Percentiles rank a stretch among this genome's conserved stretches.
Evolutionary conservation across 768 basidiomycete genomes (phyloP).

Genomic region (Leucosporidium creatinivorum): DNA sequence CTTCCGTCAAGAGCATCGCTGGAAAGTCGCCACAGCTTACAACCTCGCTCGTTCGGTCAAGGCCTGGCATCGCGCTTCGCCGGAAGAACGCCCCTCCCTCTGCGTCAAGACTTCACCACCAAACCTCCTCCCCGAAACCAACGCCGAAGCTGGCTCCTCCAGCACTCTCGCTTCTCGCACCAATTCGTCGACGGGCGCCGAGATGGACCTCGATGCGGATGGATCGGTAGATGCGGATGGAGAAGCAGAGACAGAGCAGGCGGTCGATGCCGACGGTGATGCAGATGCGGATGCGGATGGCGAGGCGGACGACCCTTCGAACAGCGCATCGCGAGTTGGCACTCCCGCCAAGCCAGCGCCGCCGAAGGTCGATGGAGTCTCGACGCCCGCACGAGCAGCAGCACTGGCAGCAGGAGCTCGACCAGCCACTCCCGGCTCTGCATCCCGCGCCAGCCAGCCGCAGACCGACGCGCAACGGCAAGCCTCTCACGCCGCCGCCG

Average conservation of each 20-base stretch:
- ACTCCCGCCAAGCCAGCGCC: neutral
- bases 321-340: neutral
- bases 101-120: conserved; percentile 46
- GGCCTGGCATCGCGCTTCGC: conserved; percentile 75
- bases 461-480: neutral
- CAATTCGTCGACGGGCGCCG: neutral
- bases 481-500: neutral
- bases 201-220: conserved; percentile 42
- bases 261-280: neutral
- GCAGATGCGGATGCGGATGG: conserved; percentile 12
- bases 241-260: neutral
- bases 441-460: too few species aligned
- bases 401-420: neutral
- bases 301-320: conserved; percentile 30
- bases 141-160: neutral
- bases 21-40: conserved; percentile 81
- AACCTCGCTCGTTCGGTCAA: conserved; percentile 72
- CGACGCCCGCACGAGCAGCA: conserved; percentile 6
- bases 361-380: neutral
- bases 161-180: neutral
- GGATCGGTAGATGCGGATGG: conserved; percentile 35
- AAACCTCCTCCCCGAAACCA: conserved; percentile 49
- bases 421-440: too few species aligned
- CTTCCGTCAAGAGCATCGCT: conserved; percentile 85
- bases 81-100: conserved; percentile 56